phyloP scores from a whole-genome alignment of 495 filamentous ascomycete genomes.

The Aspergillus olivimuriae region DNA sequence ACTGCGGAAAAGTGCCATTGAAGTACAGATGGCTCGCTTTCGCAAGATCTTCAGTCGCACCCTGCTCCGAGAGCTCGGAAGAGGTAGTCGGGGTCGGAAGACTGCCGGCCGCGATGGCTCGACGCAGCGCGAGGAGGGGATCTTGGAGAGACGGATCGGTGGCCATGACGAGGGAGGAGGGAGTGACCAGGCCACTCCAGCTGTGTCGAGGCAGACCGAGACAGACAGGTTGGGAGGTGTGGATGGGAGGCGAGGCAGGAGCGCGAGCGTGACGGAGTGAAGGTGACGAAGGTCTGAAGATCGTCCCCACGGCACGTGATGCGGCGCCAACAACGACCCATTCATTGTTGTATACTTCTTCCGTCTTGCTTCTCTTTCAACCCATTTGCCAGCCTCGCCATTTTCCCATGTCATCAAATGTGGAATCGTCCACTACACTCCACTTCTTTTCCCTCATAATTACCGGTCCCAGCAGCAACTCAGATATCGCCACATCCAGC shows the following conservation, averaged over 20 bases:
- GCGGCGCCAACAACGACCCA: too few relatives aligned
- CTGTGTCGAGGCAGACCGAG: conserved; percentile 1
- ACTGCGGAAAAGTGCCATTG: conserved; percentile 50
- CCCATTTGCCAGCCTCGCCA: too few relatives aligned
- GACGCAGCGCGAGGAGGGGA: conserved; percentile 71
- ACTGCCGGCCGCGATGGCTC: conserved; percentile 61
- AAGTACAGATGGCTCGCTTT: conserved; percentile 81
- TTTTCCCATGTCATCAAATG: too few relatives aligned
- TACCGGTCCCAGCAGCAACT: neutral
- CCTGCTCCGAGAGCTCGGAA: conserved; percentile 43
- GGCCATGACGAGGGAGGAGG: conserved; percentile 9
- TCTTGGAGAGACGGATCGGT: conserved; percentile 47
- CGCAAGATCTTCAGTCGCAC: conserved; percentile 53
- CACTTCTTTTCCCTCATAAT: neutral
- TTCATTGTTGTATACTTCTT: too few relatives aligned
- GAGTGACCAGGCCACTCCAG: neutral
- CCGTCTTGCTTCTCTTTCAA: neutral
- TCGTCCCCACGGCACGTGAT: too few relatives aligned
- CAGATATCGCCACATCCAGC: conserved; percentile 28
- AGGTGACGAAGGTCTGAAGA: too few relatives aligned
- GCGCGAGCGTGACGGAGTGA: too few relatives aligned
- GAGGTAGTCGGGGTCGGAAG: conserved; percentile 65
- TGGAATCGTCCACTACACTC: too few relatives aligned
- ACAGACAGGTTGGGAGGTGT: too few relatives aligned
- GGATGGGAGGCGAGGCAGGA: too few relatives aligned